Percentiles rank a stretch among this genome's conserved stretches.
These are phyloP conservation scores for Aspergillus japonicus DNA, from an alignment of 2,329 filamentous ascomycete species.

Conservation along the genomic window DNA sequence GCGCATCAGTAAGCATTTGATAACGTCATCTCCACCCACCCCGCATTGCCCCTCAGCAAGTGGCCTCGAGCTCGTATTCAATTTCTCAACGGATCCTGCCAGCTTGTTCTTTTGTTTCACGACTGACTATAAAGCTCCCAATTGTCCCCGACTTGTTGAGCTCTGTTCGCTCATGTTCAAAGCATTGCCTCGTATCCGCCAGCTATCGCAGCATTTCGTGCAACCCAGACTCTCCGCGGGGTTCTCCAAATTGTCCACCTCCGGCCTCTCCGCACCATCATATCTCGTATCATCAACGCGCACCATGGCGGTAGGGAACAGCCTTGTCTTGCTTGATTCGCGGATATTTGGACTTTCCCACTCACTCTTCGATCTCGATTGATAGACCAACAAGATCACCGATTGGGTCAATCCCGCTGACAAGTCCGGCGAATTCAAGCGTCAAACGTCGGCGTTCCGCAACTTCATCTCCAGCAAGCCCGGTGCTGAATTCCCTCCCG, in stretches of 20 bases:
- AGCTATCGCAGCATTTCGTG: constrained; percentile 22
- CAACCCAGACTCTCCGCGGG: constrained; percentile 14
- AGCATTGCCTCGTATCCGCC: constrained; percentile 20
- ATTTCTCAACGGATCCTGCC: constrained; percentile 15
- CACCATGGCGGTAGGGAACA: constrained; percentile 37
- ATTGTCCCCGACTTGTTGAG: constrained; percentile 6
- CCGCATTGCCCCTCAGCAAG: not conserved
- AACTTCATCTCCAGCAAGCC: constrained; percentile 72
- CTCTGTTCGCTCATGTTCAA: constrained; percentile 26
- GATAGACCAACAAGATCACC: constrained; percentile 59
- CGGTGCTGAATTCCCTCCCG: constrained; percentile 74
- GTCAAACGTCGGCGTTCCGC: constrained; percentile 78
- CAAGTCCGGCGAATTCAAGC: constrained; percentile 88
- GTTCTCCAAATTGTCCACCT: constrained; percentile 17
- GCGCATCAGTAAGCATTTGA: constrained; percentile 23
- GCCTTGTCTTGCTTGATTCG: not conserved
- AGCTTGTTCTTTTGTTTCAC: constrained; percentile 8
- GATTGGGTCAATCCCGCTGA: constrained; percentile 79
- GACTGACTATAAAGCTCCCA: constrained; percentile 4
- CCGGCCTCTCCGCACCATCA: constrained; percentile 22
- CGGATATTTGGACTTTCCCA: not conserved
- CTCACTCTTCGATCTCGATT: not conserved
- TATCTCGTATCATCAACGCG: constrained; percentile 15
- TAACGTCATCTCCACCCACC: constrained; percentile 11
- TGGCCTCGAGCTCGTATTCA: not conserved